A percentile compares a stretch with the other conserved stretches of the same genome.
Evolutionary conservation across 352 stramenopile species (phyloP).

Genomic region (Globisporangium cederbergense): DNA sequence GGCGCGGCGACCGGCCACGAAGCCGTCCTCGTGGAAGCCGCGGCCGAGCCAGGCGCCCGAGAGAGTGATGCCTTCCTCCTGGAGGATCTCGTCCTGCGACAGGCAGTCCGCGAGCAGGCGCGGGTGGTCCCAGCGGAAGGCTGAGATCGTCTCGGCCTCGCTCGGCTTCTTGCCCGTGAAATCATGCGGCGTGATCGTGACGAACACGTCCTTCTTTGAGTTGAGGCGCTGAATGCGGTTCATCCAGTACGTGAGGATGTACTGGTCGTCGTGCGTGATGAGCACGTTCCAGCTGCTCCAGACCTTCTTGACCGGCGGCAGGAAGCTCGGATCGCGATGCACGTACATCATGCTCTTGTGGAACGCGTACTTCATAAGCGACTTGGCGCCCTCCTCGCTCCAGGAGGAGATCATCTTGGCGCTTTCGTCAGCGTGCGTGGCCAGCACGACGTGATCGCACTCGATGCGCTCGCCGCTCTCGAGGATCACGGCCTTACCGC

Average conservation of each 20-base stretch:
- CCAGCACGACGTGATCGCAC: constrained; percentile 84
- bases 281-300: constrained; percentile 87
- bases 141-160: constrained; percentile 50
- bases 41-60: constrained; percentile 79
- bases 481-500: constrained; percentile 79
- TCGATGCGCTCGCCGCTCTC: constrained; percentile 65
- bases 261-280: constrained; percentile 82
- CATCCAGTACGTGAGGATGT: constrained; percentile 89
- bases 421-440: constrained; percentile 76
- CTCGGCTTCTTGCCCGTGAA: constrained; percentile 59
- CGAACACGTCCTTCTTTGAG: constrained; percentile 83
- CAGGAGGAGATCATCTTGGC: constrained; percentile 65
- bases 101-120: constrained; percentile 80
- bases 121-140: constrained; percentile 86
- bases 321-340: constrained; percentile 71
- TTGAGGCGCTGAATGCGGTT: constrained; percentile 87
- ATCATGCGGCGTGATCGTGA: constrained; percentile 81
- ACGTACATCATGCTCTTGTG: constrained; percentile 90
- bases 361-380: constrained; percentile 78
- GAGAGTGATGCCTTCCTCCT: constrained; percentile 81
- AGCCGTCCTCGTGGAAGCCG: constrained; percentile 86
- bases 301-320: constrained; percentile 70
- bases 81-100: constrained; percentile 82
- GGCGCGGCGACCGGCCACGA: constrained; percentile 76
- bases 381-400: constrained; percentile 58